Percentiles rank a stretch among this genome's conserved stretches.
Evolutionary conservation across 495 filamentous ascomycete genomes (phyloP).

Genomic region (Umbilicaria muhlenbergii): DNA sequence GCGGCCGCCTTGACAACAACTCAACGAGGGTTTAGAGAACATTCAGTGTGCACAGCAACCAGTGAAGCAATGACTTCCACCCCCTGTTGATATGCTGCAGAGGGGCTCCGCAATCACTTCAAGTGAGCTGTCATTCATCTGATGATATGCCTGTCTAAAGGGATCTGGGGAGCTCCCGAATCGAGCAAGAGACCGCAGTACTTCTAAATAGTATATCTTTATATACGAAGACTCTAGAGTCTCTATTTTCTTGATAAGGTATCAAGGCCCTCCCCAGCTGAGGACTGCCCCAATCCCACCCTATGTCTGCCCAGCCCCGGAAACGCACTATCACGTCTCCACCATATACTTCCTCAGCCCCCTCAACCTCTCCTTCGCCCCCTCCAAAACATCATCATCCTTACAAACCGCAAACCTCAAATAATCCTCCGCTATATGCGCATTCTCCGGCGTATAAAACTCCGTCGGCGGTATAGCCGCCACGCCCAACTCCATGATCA

Average conservation of each 20-base stretch:
- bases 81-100: too few relatives aligned
- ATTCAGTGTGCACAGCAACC: background rate
- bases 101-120: too few relatives aligned
- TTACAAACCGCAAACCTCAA: conserved; percentile 95
- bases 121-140: too few relatives aligned
- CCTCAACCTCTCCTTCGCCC: conserved; percentile 74
- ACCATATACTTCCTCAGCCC: conserved; percentile 69
- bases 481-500: conserved; percentile 90
- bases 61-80: background rate
- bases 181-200: background rate
- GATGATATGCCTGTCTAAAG: too few relatives aligned
- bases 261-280: background rate
- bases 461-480: conserved; percentile 93
- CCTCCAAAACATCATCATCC: conserved; percentile 76
- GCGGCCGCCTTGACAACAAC: background rate
- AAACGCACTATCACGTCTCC: background rate
- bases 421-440: conserved; percentile 79
- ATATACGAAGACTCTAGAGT: background rate
- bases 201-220: background rate
- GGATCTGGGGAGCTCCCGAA: too few relatives aligned
- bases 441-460: conserved; percentile 78
- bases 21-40: background rate
- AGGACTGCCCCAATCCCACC: background rate
- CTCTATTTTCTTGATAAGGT: background rate
- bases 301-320: too few relatives aligned